These are phyloP conservation scores for Mortierella sp. DNA, from an alignment of 371 early-diverging fungal genomes.

Conservation along the genomic window DNA sequence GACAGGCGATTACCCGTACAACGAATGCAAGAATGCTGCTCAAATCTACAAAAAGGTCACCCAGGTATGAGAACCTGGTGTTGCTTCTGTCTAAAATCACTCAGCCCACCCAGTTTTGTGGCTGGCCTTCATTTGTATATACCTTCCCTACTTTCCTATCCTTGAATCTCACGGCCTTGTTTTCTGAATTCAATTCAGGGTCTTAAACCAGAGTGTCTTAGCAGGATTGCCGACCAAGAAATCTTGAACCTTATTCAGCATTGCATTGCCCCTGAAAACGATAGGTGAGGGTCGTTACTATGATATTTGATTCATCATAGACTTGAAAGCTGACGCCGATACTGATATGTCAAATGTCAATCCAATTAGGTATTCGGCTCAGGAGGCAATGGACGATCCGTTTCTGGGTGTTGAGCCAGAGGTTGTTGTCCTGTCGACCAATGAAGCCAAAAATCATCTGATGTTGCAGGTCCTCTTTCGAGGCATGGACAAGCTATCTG, in stretches of 20 bases:
- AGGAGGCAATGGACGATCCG: conserved; percentile 82
- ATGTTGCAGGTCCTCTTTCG: conserved; percentile 84
- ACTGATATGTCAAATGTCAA: no score
- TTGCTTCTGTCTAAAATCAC: no score
- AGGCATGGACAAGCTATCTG: conserved; percentile 81
- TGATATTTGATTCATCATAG: not conserved
- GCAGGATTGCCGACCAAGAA: conserved; percentile 75
- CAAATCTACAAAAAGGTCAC: conserved; percentile 88
- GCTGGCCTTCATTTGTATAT: no score
- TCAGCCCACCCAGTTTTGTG: no score
- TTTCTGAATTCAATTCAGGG: conserved; percentile 58
- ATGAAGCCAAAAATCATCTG: conserved; percentile 73
- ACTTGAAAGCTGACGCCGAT: no score
- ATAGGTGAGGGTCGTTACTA: conserved; percentile 58
- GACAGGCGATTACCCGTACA: conserved; percentile 91
- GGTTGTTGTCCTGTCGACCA: conserved; percentile 70
- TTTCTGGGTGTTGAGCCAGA: conserved; percentile 87
- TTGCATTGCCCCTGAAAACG: conserved; percentile 78
- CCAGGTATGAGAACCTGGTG: conserved; percentile 51
- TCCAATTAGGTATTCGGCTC: conserved; percentile 69
- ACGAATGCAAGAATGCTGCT: conserved; percentile 88
- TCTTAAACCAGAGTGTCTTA: conserved; percentile 83
- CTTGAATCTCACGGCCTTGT: not conserved
- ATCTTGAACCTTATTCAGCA: conserved; percentile 81
- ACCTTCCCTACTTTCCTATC: not conserved